Evolutionary conservation across 2,329 filamentous ascomycete genomes (phyloP), one percentile per base, ranked within the genome.

Genomic region (Cercospora beticola): DNA sequence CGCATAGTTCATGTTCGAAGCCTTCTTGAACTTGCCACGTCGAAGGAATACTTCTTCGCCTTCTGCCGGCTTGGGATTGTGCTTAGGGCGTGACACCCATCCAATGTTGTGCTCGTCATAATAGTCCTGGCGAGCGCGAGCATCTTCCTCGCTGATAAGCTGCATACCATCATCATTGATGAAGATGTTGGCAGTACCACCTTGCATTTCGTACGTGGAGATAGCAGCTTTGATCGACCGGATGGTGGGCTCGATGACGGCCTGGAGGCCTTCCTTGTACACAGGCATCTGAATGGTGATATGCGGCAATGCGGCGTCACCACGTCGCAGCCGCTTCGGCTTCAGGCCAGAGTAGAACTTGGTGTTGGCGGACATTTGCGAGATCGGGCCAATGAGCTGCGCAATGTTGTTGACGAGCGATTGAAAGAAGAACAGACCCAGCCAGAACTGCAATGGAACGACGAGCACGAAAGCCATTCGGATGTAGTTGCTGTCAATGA

Each of bases 1-100:
- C 7, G 85, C 87, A 75, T 89, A 91, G 79, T 91, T 91, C 89
- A 91, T 91, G 81, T 91, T 91, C 31, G 88, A 90, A 2, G 89
- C 89, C 79, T 91, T 91, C 81, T 91, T 91, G 82, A 90, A 91
- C 77, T 90, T 90, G 69, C 89, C 89, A 57, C 83, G 83, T 66
- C 87, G 83, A 21, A 84, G 68, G 72, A 86, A 88, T 2, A 80
- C 78, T n/a, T 79, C 79, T 58, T 83, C 79, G 58, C 82, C 82
- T 30, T 87, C 82, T 3, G 81, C 80, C 33, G 84, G 83, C 71
- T 85, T 85, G 23, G 85, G 79, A 74, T 86, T 85, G 72, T 85
- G 82, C 72, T 80, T 81, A 7, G 83, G 83, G 36, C 83, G 80
- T 5, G 83, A 78, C 10, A 83, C 82, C 83, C 83, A 85, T 8